These are phyloP conservation scores for Verticillium albo-atrum DNA, from an alignment of 2,329 filamentous ascomycete genomes.

Conservation along the genomic window DNA sequence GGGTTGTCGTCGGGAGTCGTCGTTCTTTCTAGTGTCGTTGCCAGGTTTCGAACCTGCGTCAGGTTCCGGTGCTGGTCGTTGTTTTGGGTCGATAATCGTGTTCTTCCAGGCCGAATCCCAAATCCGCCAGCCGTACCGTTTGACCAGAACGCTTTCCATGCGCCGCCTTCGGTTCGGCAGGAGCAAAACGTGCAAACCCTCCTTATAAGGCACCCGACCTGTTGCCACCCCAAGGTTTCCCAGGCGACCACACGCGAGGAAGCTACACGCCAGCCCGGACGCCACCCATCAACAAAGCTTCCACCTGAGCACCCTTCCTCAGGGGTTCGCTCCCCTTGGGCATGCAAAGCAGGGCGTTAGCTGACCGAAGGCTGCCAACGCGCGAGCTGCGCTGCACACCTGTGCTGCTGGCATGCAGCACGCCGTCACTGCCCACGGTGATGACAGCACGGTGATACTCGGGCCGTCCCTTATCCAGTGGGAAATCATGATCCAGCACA, in stretches of 20 bases:
- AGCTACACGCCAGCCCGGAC: constrained; percentile 18
- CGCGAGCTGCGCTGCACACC: constrained; percentile 85
- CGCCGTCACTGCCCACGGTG: constrained; percentile 59
- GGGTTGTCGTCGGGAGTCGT: background rate
- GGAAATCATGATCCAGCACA: constrained; percentile 65
- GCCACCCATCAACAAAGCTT: constrained; percentile 73
- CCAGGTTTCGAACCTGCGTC: background rate
- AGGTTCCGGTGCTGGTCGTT: background rate
- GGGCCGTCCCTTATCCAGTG: constrained; percentile 67
- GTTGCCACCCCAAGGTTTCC: background rate
- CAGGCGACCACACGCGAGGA: background rate
- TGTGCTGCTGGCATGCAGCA: constrained; percentile 72
- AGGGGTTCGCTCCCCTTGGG: constrained; percentile 61
- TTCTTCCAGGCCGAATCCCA: too few species aligned
- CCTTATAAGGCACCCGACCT: too few species aligned
- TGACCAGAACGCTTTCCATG: too few species aligned
- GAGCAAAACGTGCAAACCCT: too few species aligned
- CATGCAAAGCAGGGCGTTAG: constrained; percentile 81
- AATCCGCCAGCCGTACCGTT: too few species aligned
- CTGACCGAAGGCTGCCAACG: constrained; percentile 82
- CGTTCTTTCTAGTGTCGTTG: background rate
- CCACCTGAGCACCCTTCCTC: constrained; percentile 64
- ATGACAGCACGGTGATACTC: constrained; percentile 91
- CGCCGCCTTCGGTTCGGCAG: too few species aligned
- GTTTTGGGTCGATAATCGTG: too few species aligned